Percentiles rank a stretch among this genome's conserved stretches.
Conservation (phyloP, 805 yeast species). For the Cyberlindnera nakhonratchasimensis region DNA sequence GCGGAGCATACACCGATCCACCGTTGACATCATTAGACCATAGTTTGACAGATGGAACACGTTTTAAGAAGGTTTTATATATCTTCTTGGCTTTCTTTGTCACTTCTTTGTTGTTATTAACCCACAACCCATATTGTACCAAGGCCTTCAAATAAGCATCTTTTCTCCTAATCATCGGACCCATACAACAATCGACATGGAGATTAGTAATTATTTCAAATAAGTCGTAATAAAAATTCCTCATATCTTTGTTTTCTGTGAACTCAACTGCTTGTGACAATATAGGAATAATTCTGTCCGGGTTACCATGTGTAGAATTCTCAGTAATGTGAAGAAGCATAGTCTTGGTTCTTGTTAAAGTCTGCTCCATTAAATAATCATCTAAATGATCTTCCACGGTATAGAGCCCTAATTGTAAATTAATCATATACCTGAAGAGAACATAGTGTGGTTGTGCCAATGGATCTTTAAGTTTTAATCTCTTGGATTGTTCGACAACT, state of each 20-base stretch:
- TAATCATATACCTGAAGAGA: constrained; percentile 34
- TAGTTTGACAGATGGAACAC: constrained; percentile 15
- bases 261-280: constrained; percentile 34
- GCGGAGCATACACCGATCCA: constrained; percentile 13
- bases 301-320: constrained; percentile 31
- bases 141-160: constrained; percentile 29
- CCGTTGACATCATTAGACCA: constrained; percentile 28
- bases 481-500: constrained; percentile 26
- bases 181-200: constrained; percentile 37
- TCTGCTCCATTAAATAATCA: constrained; percentile 12
- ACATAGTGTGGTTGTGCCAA: constrained; percentile 30
- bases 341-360: constrained; percentile 20
- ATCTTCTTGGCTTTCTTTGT: constrained; percentile 28
- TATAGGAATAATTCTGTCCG: constrained; percentile 32
- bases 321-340: constrained; percentile 22
- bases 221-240: constrained; percentile 27
- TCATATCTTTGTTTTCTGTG: constrained; percentile 18
- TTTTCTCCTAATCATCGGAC: constrained; percentile 28
- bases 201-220: constrained; percentile 24
- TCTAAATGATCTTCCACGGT: constrained; percentile 23
- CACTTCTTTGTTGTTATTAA: constrained; percentile 26
- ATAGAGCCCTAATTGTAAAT: constrained; percentile 32
- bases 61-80: constrained; percentile 19
- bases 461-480: constrained; percentile 35
- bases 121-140: constrained; percentile 36